Base-by-base conservation (phyloP, 2,329 filamentous ascomycete species). In the Sclerotinia spermophila region DNA sequence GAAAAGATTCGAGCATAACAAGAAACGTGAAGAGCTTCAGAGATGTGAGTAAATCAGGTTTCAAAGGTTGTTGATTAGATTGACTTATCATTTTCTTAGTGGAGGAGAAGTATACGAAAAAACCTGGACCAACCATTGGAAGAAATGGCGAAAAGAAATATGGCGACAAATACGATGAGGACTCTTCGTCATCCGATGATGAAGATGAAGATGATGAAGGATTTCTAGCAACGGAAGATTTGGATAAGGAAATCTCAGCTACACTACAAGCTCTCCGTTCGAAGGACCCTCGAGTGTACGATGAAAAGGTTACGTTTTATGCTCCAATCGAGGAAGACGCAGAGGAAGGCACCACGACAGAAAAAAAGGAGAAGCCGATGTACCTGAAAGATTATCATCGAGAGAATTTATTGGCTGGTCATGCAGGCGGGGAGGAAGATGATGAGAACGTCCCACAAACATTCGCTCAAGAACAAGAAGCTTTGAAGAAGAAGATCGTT, bases 221-320 rank as follows among this genome's bases (percentile, higher is more conserved):
- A 68, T 92, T 96, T 75, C 85, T 99, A 19, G 93, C 90, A 42
- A 97, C 94, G 24, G 90, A 92, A 78, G 90, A 90, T 45, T 86
- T 98, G 58, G 96, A 99, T 80, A 87, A 89, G 21, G 90, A 97
- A 78, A 97, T 98, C 75, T 90, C 90, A 61, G 93, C 91, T 35
- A 97, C 94, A 0, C 85, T 99, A 33, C 86, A 92, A 74, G 96
- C 96, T 56, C 94, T 99, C 78, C 90, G 90, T 76, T 91, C 87
- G 77, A 98, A 97, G 80, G 96, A 99, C 77, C 96, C 96, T 40
- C 86, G 92, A 67, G 89, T 99, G 66, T 97, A 97, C 83, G 92
- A 98, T 80, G 86, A 89, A 73, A 86, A 90, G 45, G 86, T 86
- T 74, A 93, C 86, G 27, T 98, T 98, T 82, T 97, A 94, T 82